Percentiles rank a stretch among this genome's conserved stretches.
These are phyloP conservation scores for Metschnikowia vanudenii DNA, from an alignment of 805 yeast species.

Conservation along the genomic window DNA sequence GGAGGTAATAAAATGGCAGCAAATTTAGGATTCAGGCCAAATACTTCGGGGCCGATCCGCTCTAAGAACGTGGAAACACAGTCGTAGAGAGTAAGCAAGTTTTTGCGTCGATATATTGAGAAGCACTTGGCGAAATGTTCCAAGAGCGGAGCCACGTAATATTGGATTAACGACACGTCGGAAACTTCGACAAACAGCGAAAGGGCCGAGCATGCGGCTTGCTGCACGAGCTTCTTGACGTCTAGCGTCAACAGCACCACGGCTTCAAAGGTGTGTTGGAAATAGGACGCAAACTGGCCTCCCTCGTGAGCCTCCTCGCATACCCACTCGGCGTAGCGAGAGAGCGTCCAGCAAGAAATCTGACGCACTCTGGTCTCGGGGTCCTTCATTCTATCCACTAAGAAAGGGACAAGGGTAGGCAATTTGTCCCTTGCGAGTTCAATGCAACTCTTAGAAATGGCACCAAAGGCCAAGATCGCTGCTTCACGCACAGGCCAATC, in stretches of 20 bases:
- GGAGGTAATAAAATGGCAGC: constrained; percentile 74
- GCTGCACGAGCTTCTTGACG: constrained; percentile 88
- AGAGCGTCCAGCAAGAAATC: constrained; percentile 93
- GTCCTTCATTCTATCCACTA: constrained; percentile 77
- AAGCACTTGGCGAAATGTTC: constrained; percentile 74
- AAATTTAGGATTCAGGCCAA: constrained; percentile 53
- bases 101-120: constrained; percentile 73
- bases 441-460: constrained; percentile 85
- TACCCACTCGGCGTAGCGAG: constrained; percentile 83
- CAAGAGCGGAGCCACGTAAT: constrained; percentile 64
- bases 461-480: constrained; percentile 91
- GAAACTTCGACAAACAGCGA: constrained; percentile 80
- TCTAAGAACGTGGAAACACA: constrained; percentile 89
- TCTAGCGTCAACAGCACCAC: constrained; percentile 76
- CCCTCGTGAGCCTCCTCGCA: constrained; percentile 62
- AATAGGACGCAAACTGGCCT: constrained; percentile 63
- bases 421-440: constrained; percentile 68
- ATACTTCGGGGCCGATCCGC: constrained; percentile 57
- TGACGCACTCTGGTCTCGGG: constrained; percentile 82
- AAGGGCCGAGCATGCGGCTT: constrained; percentile 86
- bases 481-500: constrained; percentile 94
- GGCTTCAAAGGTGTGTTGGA: constrained; percentile 74
- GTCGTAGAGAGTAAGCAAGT: constrained; percentile 79
- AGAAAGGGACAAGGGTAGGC: constrained; percentile 78
- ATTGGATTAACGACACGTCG: constrained; percentile 58